phyloP scores from a whole-genome alignment of 1,284 basidiomycete species.

The Ustilago tritici region DNA sequence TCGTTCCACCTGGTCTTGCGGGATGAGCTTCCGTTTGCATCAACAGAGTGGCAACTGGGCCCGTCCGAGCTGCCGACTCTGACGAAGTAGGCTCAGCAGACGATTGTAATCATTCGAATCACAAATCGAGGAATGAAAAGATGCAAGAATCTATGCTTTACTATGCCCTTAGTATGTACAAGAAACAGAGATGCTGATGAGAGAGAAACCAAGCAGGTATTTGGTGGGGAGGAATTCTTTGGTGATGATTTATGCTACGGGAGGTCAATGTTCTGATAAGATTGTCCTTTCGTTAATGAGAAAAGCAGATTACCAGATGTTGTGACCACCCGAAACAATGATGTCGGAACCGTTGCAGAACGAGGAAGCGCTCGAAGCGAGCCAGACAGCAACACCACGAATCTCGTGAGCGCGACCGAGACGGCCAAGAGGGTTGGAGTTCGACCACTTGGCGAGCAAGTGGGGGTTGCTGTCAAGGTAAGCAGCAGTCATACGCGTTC shows the following conservation, averaged over 20 bases:
- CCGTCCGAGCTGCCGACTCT: no score
- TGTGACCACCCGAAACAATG: constrained; percentile 69
- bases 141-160: constrained; percentile 28
- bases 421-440: constrained; percentile 79
- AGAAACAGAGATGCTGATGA: constrained; percentile 19
- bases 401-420: constrained; percentile 82
- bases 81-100: no score
- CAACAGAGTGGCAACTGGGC: background rate
- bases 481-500: constrained; percentile 80
- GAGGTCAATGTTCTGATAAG: constrained; percentile 6
- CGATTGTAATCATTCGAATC: background rate
- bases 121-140: background rate
- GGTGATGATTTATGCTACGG: background rate
- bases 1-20: no score
- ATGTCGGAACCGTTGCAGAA: constrained; percentile 69
- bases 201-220: constrained; percentile 9
- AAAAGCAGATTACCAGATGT: constrained; percentile 64
- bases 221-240: constrained; percentile 1
- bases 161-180: constrained; percentile 52
- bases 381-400: constrained; percentile 81
- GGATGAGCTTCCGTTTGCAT: no score
- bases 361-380: constrained; percentile 74
- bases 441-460: constrained; percentile 79
- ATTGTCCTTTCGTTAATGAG: constrained; percentile 21
- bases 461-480: constrained; percentile 80